Evolutionary conservation across 1,284 basidiomycete species (phyloP), one percentile per base, ranked within the genome.

Genomic region (Mycocalia duriaeana): DNA sequence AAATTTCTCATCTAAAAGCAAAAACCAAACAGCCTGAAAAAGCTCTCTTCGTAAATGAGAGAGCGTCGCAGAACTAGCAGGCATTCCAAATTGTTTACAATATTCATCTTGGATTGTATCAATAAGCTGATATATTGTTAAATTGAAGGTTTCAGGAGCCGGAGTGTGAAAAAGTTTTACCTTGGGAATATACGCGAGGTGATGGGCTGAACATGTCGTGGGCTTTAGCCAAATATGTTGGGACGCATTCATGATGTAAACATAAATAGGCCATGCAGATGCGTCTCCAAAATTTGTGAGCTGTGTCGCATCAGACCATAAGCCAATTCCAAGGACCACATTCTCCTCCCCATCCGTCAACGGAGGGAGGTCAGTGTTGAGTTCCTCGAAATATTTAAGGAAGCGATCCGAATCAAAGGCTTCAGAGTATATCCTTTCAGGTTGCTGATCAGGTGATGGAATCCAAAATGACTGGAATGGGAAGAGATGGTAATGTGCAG

Each of bases 301-400:
- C 24, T 65, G 66, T 2, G 63, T 69, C 2, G 58, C 53, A 48
- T 71, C 67, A 0, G 67, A 71, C 52, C 59, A 67, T 6, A 69
- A 34, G 58, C 68, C 65, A 2, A 70, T 41, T 0, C 50, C 51
- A 1, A 54, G 55, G 7, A 69, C 53, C 2, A 57, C 50, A 0
- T 42, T 23, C 39, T 65, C 61, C 0, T 61, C 55, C 1, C 52
- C 45, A 38, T 57, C 59, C 2, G 52, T 56, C 5, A 53, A 48
- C 19, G 58, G 53, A 1, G 3, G 25, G 1, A 45, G 43, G n/a
- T 37, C 25, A 8, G 37, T 16, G 34, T 56, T 50, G 5, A 69
- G 14, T 19, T 58, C 49, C 5, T 55, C 41, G 31, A 68, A 51
- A 4, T 56, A 61, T n/a, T 58, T 43, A 1, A 65, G 19, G 37